Evolutionary conservation across 257 asterid species (phyloP).

Genomic region (Petunia axillaris): DNA sequence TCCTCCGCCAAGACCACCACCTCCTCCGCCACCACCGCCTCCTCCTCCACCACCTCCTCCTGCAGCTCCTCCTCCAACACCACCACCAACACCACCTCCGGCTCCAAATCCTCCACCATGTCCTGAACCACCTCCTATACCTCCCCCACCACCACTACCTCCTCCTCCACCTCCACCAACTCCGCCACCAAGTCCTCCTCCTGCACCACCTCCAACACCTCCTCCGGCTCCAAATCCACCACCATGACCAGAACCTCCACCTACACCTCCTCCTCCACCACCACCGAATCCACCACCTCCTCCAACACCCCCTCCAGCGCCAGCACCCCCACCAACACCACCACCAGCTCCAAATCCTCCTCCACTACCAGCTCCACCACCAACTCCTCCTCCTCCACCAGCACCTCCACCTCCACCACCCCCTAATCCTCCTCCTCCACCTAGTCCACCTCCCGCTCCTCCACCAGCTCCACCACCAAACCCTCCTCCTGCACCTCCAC

Average conservation of each 20-base stretch:
- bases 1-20: constrained; percentile 40
- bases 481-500: constrained; percentile 31
- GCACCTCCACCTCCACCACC: constrained; percentile 21
- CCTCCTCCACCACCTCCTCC: constrained; percentile 32
- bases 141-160: constrained; percentile 30
- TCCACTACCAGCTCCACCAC: constrained; percentile 27
- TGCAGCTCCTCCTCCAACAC: constrained; percentile 36
- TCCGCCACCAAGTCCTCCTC: constrained; percentile 27
- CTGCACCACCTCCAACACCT: constrained; percentile 31
- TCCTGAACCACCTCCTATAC: constrained; percentile 28
- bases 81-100: constrained; percentile 35
- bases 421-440: constrained; percentile 25
- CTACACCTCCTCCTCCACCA: constrained; percentile 30
- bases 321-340: constrained; percentile 20
- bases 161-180: constrained; percentile 32
- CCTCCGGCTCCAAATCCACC: constrained; percentile 30
- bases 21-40: constrained; percentile 34
- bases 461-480: constrained; percentile 28
- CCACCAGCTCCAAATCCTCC: constrained; percentile 26
- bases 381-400: constrained; percentile 27
- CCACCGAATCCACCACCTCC: constrained; percentile 29
- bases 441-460: constrained; percentile 28
- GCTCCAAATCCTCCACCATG: constrained; percentile 31
- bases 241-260: constrained; percentile 36
- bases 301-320: constrained; percentile 27